Conservation (phyloP, 2,329 filamentous ascomycete genomes). For the Pseudogymnoascus verrucosus region DNA sequence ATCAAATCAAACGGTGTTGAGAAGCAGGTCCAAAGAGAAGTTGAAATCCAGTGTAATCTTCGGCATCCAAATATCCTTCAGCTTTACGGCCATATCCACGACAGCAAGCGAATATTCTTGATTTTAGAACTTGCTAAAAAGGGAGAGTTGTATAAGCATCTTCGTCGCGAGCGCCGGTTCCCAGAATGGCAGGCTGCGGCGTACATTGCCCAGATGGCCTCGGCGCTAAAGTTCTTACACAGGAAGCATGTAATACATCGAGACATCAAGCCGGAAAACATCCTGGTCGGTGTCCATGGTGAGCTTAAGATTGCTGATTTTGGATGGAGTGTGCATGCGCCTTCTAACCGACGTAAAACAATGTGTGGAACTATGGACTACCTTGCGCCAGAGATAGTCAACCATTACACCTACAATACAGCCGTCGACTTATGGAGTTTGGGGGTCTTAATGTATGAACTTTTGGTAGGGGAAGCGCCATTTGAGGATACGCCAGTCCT, state of each 20-base stretch:
- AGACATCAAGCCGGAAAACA: no score
- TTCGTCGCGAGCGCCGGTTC: constrained; percentile 59
- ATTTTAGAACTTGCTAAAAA: constrained; percentile 67
- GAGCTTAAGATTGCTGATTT: constrained; percentile 99
- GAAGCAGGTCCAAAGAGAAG: constrained; percentile 65
- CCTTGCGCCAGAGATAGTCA: constrained; percentile 94
- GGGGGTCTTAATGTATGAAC: constrained; percentile 91
- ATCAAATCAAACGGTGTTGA: constrained; percentile 59
- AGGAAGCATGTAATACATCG: constrained; percentile 97
- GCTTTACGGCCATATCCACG: constrained; percentile 66
- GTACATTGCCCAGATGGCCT: constrained; percentile 72
- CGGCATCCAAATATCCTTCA: constrained; percentile 64
- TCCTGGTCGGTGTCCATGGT: constrained; percentile 89
- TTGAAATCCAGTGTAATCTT: constrained; percentile 67
- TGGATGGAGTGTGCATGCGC: constrained; percentile 95
- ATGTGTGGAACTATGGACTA: constrained; percentile 99
- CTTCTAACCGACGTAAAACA: constrained; percentile 84
- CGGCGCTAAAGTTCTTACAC: constrained; percentile 80
- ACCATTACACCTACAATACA: constrained; percentile 80
- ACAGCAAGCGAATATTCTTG: constrained; percentile 64
- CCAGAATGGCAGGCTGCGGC: constrained; percentile 65
- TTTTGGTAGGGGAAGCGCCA: constrained; percentile 87
- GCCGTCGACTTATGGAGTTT: constrained; percentile 96
- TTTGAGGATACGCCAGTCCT: constrained; percentile 94
- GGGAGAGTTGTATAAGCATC: constrained; percentile 66